Evolutionary conservation across 2,329 filamentous ascomycete genomes (phyloP).

Genomic region (Alternaria incomplexa): DNA sequence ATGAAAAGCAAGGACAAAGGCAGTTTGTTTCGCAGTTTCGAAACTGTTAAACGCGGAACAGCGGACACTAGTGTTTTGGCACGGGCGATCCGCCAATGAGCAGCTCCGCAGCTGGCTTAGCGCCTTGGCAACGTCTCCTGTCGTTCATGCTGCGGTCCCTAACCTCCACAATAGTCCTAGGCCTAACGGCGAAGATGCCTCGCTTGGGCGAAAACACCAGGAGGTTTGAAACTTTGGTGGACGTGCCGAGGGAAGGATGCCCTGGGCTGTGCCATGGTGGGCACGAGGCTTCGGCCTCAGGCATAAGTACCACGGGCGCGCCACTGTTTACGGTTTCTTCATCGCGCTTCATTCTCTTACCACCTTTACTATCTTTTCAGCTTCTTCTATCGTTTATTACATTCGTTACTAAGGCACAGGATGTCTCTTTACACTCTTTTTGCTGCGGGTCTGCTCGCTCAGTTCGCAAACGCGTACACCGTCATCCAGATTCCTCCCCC

Average conservation of each 20-base stretch:
- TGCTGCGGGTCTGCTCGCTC: conserved; percentile 33
- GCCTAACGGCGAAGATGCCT: conserved; percentile 7
- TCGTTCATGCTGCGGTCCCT: conserved; percentile 15
- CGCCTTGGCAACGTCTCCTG: not conserved
- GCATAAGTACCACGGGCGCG: conserved; percentile 1
- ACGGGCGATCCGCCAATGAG: conserved; percentile 4
- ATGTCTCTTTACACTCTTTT: conserved; percentile 41
- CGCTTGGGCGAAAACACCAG: conserved; percentile 8
- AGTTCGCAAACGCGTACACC: conserved; percentile 41
- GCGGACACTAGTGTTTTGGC: conserved; percentile 22
- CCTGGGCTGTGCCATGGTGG: not conserved
- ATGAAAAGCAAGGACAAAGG: not conserved
- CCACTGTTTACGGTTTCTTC: not conserved
- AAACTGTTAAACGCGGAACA: conserved; percentile 16
- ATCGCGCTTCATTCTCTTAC: conserved; percentile 9
- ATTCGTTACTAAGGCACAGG: conserved; percentile 31
- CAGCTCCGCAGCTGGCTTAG: not conserved
- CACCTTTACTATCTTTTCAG: not conserved
- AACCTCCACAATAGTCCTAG: conserved; percentile 1
- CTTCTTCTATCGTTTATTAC: conserved; percentile 13
- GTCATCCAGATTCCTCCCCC: conserved; percentile 39
- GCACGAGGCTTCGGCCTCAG: not conserved
- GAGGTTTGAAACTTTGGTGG: conserved; percentile 7
- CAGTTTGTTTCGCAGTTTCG: conserved; percentile 15
- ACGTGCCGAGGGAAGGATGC: not conserved